Percentiles rank a stretch among this genome's conserved stretches.
Conservation (phyloP, 169 alveolate species). For the Plasmodium relictum region DNA sequence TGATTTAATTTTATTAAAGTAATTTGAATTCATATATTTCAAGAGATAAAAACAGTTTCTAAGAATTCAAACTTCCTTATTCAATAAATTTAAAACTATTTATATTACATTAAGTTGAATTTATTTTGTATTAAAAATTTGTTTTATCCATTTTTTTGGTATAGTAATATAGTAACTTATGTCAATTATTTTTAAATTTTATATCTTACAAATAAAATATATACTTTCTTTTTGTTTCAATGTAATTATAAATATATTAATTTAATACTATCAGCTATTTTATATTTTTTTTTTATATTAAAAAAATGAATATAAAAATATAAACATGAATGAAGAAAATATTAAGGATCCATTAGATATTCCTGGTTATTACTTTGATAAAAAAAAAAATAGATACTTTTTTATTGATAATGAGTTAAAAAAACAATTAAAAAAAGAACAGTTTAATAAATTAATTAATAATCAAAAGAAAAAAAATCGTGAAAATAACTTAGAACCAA, state of each 20-base stretch:
- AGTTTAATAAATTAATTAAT: conserved; percentile 46
- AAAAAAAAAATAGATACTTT: conserved; percentile 67
- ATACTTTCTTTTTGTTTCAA: background rate
- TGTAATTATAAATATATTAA: background rate
- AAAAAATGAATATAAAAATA: conserved; percentile 23
- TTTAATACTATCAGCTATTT: background rate
- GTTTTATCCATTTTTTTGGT: no score
- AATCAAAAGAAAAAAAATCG: conserved; percentile 78
- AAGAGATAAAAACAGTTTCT: no score
- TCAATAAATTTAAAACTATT: no score
- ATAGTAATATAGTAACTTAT: no score
- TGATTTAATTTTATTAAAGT: no score
- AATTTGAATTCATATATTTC: no score
- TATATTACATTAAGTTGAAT: no score
- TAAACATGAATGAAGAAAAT: conserved; percentile 38
- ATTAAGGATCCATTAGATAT: conserved; percentile 17
- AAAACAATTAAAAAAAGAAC: conserved; percentile 62
- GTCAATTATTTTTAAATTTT: no score
- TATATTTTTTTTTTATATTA: conserved; percentile 6
- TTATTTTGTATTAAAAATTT: no score
- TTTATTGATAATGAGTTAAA: conserved; percentile 72
- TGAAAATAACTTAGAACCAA: conserved; percentile 33
- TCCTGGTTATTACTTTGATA: conserved; percentile 70
- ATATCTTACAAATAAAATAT: background rate
- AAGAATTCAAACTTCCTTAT: no score